Conservation (phyloP, 768 basidiomycete genomes). For the Amanita phalloides region DNA sequence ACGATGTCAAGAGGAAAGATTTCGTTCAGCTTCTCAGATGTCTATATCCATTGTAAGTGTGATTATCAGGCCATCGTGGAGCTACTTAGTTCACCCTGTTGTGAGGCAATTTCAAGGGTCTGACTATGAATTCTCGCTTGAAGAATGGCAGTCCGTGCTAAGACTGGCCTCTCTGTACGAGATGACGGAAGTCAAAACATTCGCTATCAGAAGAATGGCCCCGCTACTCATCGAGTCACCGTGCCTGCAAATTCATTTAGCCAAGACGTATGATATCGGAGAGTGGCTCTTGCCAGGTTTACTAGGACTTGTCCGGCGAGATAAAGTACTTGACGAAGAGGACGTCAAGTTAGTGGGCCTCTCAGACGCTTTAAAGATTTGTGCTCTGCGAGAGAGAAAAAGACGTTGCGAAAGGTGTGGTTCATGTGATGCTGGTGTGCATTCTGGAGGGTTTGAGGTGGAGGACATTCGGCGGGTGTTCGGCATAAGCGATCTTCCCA, state of each 20-base stretch:
- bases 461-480: background rate
- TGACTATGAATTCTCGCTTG: constrained; percentile 1
- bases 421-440: background rate
- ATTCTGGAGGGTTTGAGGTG: background rate
- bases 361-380: constrained; percentile 11
- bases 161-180: constrained; percentile 29
- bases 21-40: constrained; percentile 16
- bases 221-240: constrained; percentile 8
- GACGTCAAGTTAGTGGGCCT: constrained; percentile 19
- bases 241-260: constrained; percentile 20
- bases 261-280: constrained; percentile 19
- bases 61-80: constrained; percentile 7
- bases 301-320: constrained; percentile 12
- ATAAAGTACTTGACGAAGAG: constrained; percentile 14
- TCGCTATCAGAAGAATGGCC: constrained; percentile 19
- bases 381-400: constrained; percentile 1
- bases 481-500: background rate
- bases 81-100: background rate
- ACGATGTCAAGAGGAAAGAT: constrained; percentile 12
- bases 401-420: constrained; percentile 2
- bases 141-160: constrained; percentile 27
- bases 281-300: constrained; percentile 23
- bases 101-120: background rate
- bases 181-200: constrained; percentile 17
- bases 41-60: constrained; percentile 18